phyloP scores from a whole-genome alignment of 768 basidiomycete species.

The Podaxis carcinomalis region DNA sequence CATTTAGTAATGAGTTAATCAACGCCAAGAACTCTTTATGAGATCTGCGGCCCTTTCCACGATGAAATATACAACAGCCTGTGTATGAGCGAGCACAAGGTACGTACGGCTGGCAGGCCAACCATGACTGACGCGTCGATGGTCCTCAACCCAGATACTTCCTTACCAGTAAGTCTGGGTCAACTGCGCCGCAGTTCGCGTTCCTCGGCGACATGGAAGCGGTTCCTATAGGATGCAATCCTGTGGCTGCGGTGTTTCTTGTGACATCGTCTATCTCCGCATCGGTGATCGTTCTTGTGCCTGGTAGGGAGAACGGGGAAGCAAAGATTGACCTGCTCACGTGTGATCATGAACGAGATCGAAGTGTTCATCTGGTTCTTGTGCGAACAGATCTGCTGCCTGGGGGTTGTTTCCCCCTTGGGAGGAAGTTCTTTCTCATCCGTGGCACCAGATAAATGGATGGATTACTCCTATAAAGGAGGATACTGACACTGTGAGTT shows the following conservation, averaged over 20 bases:
- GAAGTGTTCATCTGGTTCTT: constrained; percentile 32
- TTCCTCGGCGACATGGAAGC: constrained; percentile 26
- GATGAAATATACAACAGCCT: constrained; percentile 3
- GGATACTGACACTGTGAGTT: too few species aligned
- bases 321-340: constrained; percentile 23
- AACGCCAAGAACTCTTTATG: not conserved
- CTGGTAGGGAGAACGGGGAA: not conserved
- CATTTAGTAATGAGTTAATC: not conserved
- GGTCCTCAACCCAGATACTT: constrained; percentile 28
- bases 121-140: constrained; percentile 35
- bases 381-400: constrained; percentile 50
- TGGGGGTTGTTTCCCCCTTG: constrained; percentile 32
- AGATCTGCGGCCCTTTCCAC: constrained; percentile 13
- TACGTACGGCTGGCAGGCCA: constrained; percentile 10
- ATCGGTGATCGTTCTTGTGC: not conserved
- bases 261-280: constrained; percentile 14
- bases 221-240: constrained; percentile 28
- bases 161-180: constrained; percentile 33
- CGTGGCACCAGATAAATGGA: too few species aligned
- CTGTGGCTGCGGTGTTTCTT: constrained; percentile 14
- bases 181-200: constrained; percentile 29
- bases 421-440: not conserved
- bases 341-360: constrained; percentile 67
- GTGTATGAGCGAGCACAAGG: not conserved
- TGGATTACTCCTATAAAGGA: too few species aligned